Percentiles rank a stretch among this genome's conserved stretches.
Evolutionary conservation across 2,329 filamentous ascomycete genomes (phyloP).

Genomic region (Talaromyces verruculosus): DNA sequence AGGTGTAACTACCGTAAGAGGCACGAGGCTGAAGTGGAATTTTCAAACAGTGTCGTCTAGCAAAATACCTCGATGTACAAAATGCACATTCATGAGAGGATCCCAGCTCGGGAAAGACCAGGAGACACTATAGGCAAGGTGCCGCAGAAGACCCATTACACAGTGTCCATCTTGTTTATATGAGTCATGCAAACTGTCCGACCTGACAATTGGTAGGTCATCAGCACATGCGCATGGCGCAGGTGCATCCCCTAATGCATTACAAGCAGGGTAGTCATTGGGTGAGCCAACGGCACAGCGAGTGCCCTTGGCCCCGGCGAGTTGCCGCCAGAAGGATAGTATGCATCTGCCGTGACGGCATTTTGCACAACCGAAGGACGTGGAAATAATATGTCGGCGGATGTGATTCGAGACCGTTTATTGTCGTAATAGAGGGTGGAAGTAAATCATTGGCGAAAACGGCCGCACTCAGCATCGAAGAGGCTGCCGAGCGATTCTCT

Average conservation of each 20-base stretch:
- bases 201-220: background rate
- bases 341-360: background rate
- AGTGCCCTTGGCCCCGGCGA: background rate
- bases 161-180: background rate
- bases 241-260: background rate
- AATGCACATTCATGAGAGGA: background rate
- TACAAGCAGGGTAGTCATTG: background rate
- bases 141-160: background rate
- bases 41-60: background rate
- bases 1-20: background rate
- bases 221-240: background rate
- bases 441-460: background rate
- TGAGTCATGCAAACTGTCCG: background rate
- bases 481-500: background rate
- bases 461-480: background rate
- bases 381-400: background rate
- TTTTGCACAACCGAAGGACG: background rate
- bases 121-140: background rate
- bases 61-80: background rate
- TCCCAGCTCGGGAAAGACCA: background rate
- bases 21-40: background rate
- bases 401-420: background rate
- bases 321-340: background rate
- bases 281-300: background rate
- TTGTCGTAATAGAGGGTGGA: background rate